These are phyloP conservation scores for Diplodia corticola DNA, from an alignment of 2,329 filamentous ascomycete genomes.

Conservation along the genomic window DNA sequence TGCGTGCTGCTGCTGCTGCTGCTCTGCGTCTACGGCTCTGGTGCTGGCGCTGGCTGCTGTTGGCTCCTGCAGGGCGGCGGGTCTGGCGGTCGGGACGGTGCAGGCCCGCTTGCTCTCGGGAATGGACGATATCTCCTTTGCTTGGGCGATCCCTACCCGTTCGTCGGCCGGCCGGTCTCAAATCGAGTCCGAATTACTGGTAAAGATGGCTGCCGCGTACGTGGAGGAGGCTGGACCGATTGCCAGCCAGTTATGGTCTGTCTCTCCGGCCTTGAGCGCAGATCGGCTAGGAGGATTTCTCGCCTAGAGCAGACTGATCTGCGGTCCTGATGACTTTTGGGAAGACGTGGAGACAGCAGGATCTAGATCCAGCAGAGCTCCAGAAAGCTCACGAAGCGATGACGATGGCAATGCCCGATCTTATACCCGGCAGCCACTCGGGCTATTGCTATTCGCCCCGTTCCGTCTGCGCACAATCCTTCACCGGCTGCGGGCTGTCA, in stretches of 20 bases:
- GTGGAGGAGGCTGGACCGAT: not conserved
- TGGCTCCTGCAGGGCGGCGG: conserved; percentile 9
- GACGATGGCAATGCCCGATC: conserved; percentile 4
- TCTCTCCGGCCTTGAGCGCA: not conserved
- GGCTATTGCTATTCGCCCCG: not conserved
- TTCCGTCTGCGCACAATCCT: not conserved
- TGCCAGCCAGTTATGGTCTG: not conserved
- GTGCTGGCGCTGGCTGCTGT: not conserved
- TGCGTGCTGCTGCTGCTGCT: not conserved
- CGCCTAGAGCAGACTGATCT: not conserved
- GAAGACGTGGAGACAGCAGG: not conserved
- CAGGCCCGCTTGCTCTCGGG: conserved; percentile 8
- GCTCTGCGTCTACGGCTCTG: too few relatives aligned
- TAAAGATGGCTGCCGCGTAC: not conserved
- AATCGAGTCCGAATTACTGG: not conserved
- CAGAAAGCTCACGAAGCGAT: not conserved
- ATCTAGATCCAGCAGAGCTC: conserved; percentile 4
- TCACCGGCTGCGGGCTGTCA: not conserved
- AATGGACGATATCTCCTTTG: not conserved
- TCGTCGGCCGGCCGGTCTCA: not conserved
- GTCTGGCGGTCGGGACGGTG: conserved; percentile 12
- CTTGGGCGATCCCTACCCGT: not conserved
- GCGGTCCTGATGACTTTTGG: not conserved
- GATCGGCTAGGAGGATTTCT: not conserved
- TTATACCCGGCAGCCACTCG: conserved; percentile 6